A percentile compares a stretch with the other conserved stretches of the same genome.
These are phyloP conservation scores for Lipomyces orientalis DNA, from an alignment of 805 yeast genomes.

Conservation along the genomic window DNA sequence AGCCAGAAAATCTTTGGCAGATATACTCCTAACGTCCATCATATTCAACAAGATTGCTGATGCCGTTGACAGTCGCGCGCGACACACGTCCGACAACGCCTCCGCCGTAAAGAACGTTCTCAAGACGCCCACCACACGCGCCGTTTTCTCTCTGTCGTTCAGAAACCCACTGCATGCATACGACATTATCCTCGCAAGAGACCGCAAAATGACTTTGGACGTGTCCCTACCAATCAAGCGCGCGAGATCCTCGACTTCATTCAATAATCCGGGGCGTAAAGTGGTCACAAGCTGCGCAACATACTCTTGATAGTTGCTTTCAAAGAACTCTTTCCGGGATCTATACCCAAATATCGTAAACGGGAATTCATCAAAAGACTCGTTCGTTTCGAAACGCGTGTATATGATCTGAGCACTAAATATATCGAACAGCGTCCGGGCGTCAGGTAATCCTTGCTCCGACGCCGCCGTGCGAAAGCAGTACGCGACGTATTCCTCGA, in stretches of 20 bases:
- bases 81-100: not conserved
- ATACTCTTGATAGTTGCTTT: constrained; percentile 7
- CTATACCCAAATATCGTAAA: constrained; percentile 31
- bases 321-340: constrained; percentile 21
- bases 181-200: constrained; percentile 11
- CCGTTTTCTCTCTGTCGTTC: not conserved
- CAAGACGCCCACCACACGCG: not conserved
- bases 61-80: not conserved
- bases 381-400: constrained; percentile 18
- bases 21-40: not conserved
- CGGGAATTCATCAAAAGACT: constrained; percentile 14
- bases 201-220: not conserved
- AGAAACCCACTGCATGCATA: constrained; percentile 7
- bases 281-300: constrained; percentile 18
- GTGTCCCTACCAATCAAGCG: not conserved
- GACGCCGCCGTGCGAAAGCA: constrained; percentile 61
- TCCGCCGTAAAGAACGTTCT: not conserved
- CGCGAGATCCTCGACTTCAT: constrained; percentile 5
- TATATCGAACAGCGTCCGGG: constrained; percentile 22
- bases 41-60: not conserved
- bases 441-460: constrained; percentile 13
- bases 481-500: constrained; percentile 54
- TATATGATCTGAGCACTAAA: constrained; percentile 24
- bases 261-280: not conserved
- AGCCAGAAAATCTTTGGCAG: not conserved